A percentile compares a stretch with the other conserved stretches of the same genome.
These are phyloP conservation scores for Populus deltoides DNA, from an alignment of 345 rosid species.

Conservation along the genomic window DNA sequence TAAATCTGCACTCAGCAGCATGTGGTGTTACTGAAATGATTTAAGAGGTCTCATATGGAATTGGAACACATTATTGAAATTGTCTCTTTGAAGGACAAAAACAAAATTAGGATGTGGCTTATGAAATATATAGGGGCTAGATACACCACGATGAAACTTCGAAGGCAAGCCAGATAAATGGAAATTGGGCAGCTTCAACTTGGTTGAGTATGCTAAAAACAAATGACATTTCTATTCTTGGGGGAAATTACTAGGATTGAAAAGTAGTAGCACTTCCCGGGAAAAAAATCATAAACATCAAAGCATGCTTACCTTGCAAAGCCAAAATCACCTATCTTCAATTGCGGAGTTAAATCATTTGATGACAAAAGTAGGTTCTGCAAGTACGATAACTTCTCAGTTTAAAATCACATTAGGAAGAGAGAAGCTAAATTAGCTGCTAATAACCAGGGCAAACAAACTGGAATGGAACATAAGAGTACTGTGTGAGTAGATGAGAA, in stretches of 20 bases:
- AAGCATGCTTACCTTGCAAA: slow-evolving; percentile 62
- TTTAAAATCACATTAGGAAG: slow-evolving; percentile 4
- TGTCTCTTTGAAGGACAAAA: not conserved
- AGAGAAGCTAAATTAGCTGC: not conserved
- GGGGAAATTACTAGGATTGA: not conserved
- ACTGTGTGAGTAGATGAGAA: not conserved
- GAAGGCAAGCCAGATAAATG: not conserved
- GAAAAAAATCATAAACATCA: not conserved
- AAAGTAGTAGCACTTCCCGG: not conserved
- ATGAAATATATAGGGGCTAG: slow-evolving; percentile 3
- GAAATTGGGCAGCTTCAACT: slow-evolving; percentile 3
- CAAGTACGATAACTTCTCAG: slow-evolving; percentile 12
- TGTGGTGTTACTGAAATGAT: not conserved
- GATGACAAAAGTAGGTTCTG: slow-evolving; percentile 74
- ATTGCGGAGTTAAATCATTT: slow-evolving; percentile 43
- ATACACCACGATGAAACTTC: not conserved
- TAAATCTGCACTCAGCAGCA: not conserved
- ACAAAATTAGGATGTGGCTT: not conserved
- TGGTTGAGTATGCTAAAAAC: not conserved
- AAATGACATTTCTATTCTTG: not conserved
- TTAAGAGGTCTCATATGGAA: no score
- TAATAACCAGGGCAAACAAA: not conserved
- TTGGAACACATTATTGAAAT: not conserved
- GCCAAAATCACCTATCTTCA: slow-evolving; percentile 90
- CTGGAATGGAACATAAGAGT: not conserved